These are phyloP conservation scores for Nyctanthes arbortristis DNA, from an alignment of 257 asterid species.

Conservation along the genomic window DNA sequence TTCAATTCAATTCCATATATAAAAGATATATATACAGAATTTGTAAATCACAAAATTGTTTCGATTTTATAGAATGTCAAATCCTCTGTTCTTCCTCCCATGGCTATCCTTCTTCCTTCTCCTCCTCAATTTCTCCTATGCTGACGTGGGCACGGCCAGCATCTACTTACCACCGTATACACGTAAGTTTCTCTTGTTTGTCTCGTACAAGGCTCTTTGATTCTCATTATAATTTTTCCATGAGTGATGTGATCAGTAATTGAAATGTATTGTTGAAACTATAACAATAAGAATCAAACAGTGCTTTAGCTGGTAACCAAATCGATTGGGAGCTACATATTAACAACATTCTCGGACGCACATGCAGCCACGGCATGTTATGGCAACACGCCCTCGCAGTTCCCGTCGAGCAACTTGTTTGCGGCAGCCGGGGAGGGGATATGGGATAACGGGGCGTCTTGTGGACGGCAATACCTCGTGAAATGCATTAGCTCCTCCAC, in stretches of 20 bases:
- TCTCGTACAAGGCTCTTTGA: too few relatives aligned
- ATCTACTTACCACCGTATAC: conserved; percentile 60
- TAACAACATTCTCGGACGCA: not conserved
- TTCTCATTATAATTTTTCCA: too few relatives aligned
- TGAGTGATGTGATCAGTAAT: too few relatives aligned
- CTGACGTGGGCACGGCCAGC: conserved; percentile 77
- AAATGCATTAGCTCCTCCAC: conserved; percentile 57
- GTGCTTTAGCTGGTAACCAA: too few relatives aligned
- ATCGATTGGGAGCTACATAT: too few relatives aligned
- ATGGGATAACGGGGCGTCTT: conserved; percentile 83
- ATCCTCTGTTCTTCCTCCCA: conserved; percentile 23
- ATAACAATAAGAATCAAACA: too few relatives aligned
- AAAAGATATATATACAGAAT: too few relatives aligned
- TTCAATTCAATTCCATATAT: too few relatives aligned
- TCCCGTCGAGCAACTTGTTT: conserved; percentile 63
- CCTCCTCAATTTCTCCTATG: conserved; percentile 29
- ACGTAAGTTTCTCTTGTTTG: conserved; percentile 68
- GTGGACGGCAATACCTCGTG: conserved; percentile 76
- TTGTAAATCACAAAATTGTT: too few relatives aligned
- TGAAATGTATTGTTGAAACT: too few relatives aligned
- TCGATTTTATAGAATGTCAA: conserved; percentile 32
- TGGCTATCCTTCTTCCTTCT: conserved; percentile 32
- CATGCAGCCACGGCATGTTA: conserved; percentile 69
- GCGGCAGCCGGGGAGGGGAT: conserved; percentile 83
- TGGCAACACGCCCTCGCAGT: conserved; percentile 53